phyloP scores from a whole-genome alignment of 495 filamentous ascomycete genomes.

The Cercophora samala region DNA sequence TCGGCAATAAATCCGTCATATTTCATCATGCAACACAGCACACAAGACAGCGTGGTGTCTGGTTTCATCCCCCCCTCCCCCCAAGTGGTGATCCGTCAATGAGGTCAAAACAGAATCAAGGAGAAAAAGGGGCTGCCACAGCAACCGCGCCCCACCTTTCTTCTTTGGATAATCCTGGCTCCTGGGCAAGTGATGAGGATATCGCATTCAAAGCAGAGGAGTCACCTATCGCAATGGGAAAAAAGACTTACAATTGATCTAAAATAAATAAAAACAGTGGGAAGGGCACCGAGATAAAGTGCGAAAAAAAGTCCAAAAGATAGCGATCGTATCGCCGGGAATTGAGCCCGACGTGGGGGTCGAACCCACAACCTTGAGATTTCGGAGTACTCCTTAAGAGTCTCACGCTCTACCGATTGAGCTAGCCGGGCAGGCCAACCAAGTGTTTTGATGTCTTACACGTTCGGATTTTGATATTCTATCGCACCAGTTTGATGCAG shows the following conservation, averaged over 20 bases:
- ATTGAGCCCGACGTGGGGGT: slow-evolving; percentile 30
- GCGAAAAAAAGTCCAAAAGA: neutral
- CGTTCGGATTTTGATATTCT: too few relatives aligned
- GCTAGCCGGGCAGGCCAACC: slow-evolving; percentile 51
- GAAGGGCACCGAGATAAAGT: too few relatives aligned
- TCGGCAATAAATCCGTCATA: too few relatives aligned
- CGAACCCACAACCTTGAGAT: slow-evolving; percentile 31
- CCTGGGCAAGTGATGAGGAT: too few relatives aligned
- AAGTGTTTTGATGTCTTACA: neutral
- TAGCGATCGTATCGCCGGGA: slow-evolving; percentile 15
- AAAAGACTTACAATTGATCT: too few relatives aligned
- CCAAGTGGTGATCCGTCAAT: neutral
- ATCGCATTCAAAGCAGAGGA: too few relatives aligned
- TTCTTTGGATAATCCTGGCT: neutral
- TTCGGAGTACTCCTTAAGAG: slow-evolving; percentile 54
- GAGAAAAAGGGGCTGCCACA: neutral
- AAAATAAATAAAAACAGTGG: neutral
- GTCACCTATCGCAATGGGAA: too few relatives aligned
- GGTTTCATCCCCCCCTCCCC: too few relatives aligned
- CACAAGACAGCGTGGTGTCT: too few relatives aligned
- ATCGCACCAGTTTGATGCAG: too few relatives aligned
- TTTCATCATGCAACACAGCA: too few relatives aligned
- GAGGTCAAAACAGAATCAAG: neutral
- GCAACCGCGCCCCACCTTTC: neutral
- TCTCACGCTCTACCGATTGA: slow-evolving; percentile 84